These are phyloP conservation scores for Bacidia gigantensis DNA, from an alignment of 495 filamentous ascomycete genomes.

Conservation along the genomic window DNA sequence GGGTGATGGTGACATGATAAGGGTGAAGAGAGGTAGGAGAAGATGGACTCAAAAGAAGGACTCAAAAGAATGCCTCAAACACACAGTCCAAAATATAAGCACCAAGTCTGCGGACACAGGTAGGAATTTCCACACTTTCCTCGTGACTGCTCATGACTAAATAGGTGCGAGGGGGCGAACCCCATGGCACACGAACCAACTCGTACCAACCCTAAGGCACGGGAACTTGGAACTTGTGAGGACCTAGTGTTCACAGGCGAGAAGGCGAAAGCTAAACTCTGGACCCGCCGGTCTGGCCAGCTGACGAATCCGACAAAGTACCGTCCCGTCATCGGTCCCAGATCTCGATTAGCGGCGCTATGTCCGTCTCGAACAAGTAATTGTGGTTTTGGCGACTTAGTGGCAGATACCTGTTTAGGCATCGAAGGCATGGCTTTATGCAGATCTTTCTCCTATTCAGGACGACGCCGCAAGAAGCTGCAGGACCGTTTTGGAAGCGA, in stretches of 20 bases:
- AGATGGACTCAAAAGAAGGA: neutral
- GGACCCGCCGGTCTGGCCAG: neutral
- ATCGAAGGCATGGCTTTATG: too few relatives aligned
- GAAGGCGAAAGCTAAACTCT: neutral
- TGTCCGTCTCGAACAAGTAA: neutral
- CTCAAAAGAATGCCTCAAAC: neutral
- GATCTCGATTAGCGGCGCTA: neutral
- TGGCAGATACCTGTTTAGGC: neutral
- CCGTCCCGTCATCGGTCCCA: neutral
- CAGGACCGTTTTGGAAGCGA: neutral
- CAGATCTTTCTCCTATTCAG: too few relatives aligned
- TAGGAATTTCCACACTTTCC: too few relatives aligned
- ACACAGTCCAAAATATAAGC: neutral
- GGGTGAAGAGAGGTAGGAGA: neutral
- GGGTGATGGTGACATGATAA: constrained; percentile 9
- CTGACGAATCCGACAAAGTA: neutral
- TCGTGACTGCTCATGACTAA: too few relatives aligned
- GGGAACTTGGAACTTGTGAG: neutral
- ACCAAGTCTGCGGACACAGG: too few relatives aligned
- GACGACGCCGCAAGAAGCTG: neutral
- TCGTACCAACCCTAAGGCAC: neutral
- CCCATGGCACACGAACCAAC: neutral
- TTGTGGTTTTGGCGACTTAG: neutral
- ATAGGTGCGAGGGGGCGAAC: neutral
- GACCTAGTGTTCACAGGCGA: neutral